Evolutionary conservation across 331 rosid species (phyloP), one percentile per base, ranked within the genome.

Genomic region (Rosa hybrid): DNA sequence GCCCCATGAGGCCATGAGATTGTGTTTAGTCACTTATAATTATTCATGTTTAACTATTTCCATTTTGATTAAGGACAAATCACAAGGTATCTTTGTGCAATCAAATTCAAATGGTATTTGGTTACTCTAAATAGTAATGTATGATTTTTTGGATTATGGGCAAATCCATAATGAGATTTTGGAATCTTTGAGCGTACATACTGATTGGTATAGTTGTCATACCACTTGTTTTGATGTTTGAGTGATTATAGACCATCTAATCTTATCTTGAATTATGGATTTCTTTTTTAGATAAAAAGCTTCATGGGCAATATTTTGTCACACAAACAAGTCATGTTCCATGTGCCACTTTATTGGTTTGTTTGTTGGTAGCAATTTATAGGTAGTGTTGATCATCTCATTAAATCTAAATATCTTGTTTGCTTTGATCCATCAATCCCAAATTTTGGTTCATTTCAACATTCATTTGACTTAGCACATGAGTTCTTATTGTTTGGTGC

Each of bases 131-230:
- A 54, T 54, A 12, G 65, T 60, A 11, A 64, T 27, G 42, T 12
- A 64, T 27, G 11, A 64, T 64, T 10, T 60, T 6, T 60, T 27
- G 69, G 69, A 64, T 64, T 64, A 10, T 42, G 69, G 44, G 69
- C n/a, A 64, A 64, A 13, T 64, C 69, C 44, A 64, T 30, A 9
- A 45, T 76, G 60, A 76, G 67, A 45, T 62, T 25, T 10, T 17
- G 72, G 72, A 63, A 76, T 62, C 62, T 63, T 63, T 27, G 20
- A 44, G 27, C 45, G 38, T 62, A 76, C 18, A 16, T 25, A 4
- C 7, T 60, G 12, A 76, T 57, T 70, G 50, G 23, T 38, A 56
- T 56, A 27, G 56, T 59, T 75, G 78, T 42, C 70, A 75, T 42
- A n/a, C 45, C 41, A 21, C 54, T n/a, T 20, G 49, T 23, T 53